Evolutionary conservation across 306 rosid species (phyloP).

Genomic region (Acacia acuminata): DNA sequence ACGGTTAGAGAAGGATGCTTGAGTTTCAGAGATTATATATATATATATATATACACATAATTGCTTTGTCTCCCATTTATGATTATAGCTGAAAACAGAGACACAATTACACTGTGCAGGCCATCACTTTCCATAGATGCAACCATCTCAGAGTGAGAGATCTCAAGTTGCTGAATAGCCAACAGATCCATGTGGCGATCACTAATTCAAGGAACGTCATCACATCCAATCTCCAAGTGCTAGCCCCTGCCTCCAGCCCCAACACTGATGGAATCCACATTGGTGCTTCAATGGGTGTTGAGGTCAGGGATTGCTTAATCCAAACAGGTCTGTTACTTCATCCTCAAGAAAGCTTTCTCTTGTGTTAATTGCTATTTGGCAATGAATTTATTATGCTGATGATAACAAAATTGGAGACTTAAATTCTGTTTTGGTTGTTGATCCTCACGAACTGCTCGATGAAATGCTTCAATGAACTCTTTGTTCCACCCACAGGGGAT

Average conservation of each 20-base stretch:
- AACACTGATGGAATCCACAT: slow-evolving; percentile 75
- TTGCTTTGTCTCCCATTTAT: neutral
- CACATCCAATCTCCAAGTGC: slow-evolving; percentile 48
- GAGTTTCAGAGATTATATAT: neutral
- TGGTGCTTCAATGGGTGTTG: slow-evolving; percentile 48
- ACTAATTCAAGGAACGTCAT: slow-evolving; percentile 44
- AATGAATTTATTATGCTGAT: neutral
- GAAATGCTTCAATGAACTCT: neutral
- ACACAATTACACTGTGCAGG: slow-evolving; percentile 48
- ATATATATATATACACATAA: neutral
- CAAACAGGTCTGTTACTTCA: slow-evolving; percentile 47
- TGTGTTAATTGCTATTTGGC: neutral
- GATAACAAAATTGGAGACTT: neutral
- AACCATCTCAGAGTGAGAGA: slow-evolving; percentile 46
- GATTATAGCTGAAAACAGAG: neutral
- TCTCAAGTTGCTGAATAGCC: slow-evolving; percentile 52
- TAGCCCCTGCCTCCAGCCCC: slow-evolving; percentile 60
- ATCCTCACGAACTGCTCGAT: neutral
- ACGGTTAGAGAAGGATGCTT: slow-evolving; percentile 62
- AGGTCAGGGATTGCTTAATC: slow-evolving; percentile 46
- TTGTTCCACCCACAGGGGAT: slow-evolving; percentile 47
- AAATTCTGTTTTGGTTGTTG: neutral
- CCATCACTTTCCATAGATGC: slow-evolving; percentile 56
- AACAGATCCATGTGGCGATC: slow-evolving; percentile 64
- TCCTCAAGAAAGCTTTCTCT: neutral